Conservation (phyloP, 768 basidiomycete species). For the Termitomyces sp. region DNA sequence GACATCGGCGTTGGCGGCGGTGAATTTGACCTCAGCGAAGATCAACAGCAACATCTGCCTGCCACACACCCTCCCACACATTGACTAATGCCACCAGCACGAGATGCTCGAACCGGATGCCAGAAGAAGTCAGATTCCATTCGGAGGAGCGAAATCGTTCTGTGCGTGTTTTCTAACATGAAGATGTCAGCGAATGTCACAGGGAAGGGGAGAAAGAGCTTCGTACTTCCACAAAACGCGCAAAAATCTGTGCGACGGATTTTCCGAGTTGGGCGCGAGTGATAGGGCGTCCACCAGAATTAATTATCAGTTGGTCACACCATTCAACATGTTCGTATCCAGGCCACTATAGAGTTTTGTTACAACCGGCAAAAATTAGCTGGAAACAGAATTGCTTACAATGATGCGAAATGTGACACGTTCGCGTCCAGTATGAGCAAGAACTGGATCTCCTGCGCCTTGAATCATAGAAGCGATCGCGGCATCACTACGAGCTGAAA, state of each 20-base stretch:
- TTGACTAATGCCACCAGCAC: constrained; percentile 4
- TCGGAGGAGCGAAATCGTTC: constrained; percentile 7
- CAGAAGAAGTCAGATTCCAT: constrained; percentile 28
- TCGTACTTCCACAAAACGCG: constrained; percentile 34
- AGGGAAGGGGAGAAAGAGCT: neutral
- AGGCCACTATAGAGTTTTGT: constrained; percentile 33
- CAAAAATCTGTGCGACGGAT: constrained; percentile 29
- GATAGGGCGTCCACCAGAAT: constrained; percentile 25
- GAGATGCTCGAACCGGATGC: constrained; percentile 25
- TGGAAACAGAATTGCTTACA: constrained; percentile 19
- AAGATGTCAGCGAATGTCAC: neutral
- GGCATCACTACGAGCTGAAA: constrained; percentile 28
- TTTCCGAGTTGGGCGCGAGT: constrained; percentile 38
- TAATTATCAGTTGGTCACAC: constrained; percentile 31
- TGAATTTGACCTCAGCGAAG: neutral
- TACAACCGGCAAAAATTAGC: neutral
- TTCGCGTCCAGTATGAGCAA: constrained; percentile 27
- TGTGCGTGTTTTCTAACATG: neutral
- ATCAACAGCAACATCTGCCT: constrained; percentile 6
- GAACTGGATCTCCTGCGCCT: constrained; percentile 32
- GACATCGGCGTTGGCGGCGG: neutral
- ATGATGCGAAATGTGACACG: constrained; percentile 32
- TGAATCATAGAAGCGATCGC: constrained; percentile 32
- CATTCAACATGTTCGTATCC: constrained; percentile 39
- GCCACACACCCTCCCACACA: constrained; percentile 8